A percentile compares a stretch with the other conserved stretches of the same genome.
Conservation (phyloP, 2,329 filamentous ascomycete species). For the Coniochaeta sp. region DNA sequence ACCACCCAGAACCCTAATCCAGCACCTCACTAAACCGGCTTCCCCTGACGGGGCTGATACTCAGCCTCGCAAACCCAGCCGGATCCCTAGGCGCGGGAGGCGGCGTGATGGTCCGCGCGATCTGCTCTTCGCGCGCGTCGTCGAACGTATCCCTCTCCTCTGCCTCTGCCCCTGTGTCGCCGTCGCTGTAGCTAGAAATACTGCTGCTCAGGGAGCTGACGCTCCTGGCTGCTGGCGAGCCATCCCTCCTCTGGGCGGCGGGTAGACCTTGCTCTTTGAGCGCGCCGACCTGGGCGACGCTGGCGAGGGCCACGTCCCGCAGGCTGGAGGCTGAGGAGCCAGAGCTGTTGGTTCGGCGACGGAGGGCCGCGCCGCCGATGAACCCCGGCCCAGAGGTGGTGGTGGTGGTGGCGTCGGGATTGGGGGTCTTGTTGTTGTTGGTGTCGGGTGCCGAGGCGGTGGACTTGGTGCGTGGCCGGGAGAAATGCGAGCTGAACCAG, state of each 20-base stretch:
- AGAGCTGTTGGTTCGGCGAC: constrained; percentile 11
- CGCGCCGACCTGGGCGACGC: background rate
- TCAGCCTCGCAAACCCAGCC: constrained; percentile 11
- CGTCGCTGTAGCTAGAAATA: background rate
- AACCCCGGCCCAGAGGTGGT: constrained; percentile 22
- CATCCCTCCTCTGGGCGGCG: too few relatives aligned
- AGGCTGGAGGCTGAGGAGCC: constrained; percentile 11
- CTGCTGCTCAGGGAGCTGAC: background rate
- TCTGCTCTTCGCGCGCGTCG: background rate
- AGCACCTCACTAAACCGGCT: constrained; percentile 46
- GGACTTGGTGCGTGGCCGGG: constrained; percentile 21
- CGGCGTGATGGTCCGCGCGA: background rate
- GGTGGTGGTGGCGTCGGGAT: background rate
- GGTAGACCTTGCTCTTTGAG: background rate
- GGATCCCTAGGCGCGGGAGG: constrained; percentile 4
- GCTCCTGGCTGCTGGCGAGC: background rate
- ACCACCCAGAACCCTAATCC: constrained; percentile 13
- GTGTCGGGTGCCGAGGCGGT: constrained; percentile 8
- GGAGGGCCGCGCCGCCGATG: constrained; percentile 33
- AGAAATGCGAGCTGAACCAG: constrained; percentile 37
- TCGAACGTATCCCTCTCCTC: background rate
- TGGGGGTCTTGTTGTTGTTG: background rate
- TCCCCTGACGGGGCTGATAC: constrained; percentile 36
- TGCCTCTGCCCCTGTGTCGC: too few relatives aligned
- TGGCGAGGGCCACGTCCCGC: background rate